phyloP scores from a whole-genome alignment of 257 asterid genomes.

The Marsdenia floribunda region DNA sequence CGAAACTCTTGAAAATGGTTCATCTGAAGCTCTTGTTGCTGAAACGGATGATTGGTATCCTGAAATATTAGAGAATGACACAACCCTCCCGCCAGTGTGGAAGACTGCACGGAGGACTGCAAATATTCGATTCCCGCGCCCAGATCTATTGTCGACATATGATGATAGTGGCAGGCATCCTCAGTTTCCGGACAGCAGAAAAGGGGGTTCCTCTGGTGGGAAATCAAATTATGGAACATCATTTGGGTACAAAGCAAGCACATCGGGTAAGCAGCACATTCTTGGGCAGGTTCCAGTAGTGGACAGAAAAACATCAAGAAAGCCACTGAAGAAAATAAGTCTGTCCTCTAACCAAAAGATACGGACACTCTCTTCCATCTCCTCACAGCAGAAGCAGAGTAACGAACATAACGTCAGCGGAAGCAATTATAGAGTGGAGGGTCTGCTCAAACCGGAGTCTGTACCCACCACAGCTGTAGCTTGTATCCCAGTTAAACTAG shows the following conservation, averaged over 20 bases:
- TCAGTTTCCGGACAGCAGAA: conserved; percentile 25
- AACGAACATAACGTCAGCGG: conserved; percentile 24
- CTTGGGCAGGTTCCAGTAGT: neutral
- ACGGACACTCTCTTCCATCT: conserved; percentile 67
- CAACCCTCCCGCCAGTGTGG: conserved; percentile 70
- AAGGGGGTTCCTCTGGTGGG: conserved; percentile 15
- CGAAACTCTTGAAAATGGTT: conserved; percentile 68
- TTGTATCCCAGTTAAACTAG: conserved; percentile 90
- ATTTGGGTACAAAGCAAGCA: conserved; percentile 25
- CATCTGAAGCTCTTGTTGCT: conserved; percentile 38
- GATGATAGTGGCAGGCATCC: conserved; percentile 31
- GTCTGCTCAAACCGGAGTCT: conserved; percentile 46
- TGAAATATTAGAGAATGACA: conserved; percentile 42
- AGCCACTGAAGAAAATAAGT: conserved; percentile 46
- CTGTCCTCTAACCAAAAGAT: conserved; percentile 60
- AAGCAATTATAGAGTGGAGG: conserved; percentile 30
- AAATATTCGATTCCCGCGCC: conserved; percentile 74
- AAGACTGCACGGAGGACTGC: conserved; percentile 96
- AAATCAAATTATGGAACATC: conserved; percentile 22
- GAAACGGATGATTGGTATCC: conserved; percentile 39
- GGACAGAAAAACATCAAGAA: conserved; percentile 41
- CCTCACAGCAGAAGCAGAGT: conserved; percentile 45
- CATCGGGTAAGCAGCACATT: conserved; percentile 23
- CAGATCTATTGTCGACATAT: conserved; percentile 37
- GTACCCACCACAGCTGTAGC: conserved; percentile 56